Base-by-base conservation (phyloP, 2,329 filamentous ascomycete species). In the Apiospora hydei region DNA sequence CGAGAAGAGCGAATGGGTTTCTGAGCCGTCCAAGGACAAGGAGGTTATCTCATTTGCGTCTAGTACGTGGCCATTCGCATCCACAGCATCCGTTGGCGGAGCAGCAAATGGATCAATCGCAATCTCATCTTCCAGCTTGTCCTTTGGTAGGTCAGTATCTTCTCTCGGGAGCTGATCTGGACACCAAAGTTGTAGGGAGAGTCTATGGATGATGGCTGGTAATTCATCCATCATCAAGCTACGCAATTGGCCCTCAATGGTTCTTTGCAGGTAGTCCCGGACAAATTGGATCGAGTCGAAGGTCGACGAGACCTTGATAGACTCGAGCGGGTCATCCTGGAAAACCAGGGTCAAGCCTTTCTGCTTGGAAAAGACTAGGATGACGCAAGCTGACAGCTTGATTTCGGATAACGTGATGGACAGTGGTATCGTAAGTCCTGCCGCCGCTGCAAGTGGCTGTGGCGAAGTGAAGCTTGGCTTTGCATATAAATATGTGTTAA, bases 271-370 rank as follows among this genome's bases (percentile, higher is more conserved):
- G 82, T 98, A 98, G 82, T 99, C 95, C 77, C 96, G 93, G 74
- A 99, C 96, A 80, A 99, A 99, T 64, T 96, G 96, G 78, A 99
- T 99, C 16, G 96, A 98, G 85, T 99, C 96, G 83, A 99, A 99
- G 64, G 96, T 99, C 76, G 96, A 98, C 0, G 96, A 98, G 76
- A 99, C 96, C 85, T 98, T 98, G 79, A 99, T 91, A 5, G 96
- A 98, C 81, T 99, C 96, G 74, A 99, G 90, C 5, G 96, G 96
- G 81, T 99, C 96, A 88, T 99, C 98, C 78, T 96, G 92, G 82
- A 99, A 99, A 64, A 99, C 96, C 67, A 99, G 88, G 1, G 96
- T 99, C 72, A 99, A 88, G 26, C 96, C 96, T 81, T 99, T 99
- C 84, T 98, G 95, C 81, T 95, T 96, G 3, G 96, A 98, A 81